Base-by-base conservation (phyloP, 1,284 basidiomycete species). In the Porogramme epimiltina region DNA sequence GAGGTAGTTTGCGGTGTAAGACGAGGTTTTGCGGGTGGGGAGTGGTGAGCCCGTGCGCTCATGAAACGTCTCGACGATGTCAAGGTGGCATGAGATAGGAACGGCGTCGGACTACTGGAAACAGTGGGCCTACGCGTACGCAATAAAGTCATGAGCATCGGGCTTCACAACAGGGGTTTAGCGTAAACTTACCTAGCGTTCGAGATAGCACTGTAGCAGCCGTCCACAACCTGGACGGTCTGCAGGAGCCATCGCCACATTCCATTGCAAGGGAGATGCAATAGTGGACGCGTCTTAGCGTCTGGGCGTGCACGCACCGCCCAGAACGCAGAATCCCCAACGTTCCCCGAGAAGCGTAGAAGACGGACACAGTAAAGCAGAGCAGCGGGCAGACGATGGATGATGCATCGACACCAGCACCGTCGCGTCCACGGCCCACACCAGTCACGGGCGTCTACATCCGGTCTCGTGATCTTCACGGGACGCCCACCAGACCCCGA, bases 211-310 rank as follows among this genome's bases (percentile, higher is more conserved):
- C 45, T 61, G 58, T 61, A 66, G 57, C 56, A 63, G 56, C 68
- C 65, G 66, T 66, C 69, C 63, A 58, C 48, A 37, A 59, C 58
- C 64, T 67, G 71, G 70, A 73, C 65, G 70, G 69, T 70, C 66
- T 69, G 69, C 67, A 70, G 58, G 61, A 65, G 60, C 62, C 78
- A 78, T 79, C 75, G 76, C 77, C 69, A 79, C 77, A 79, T 79
- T 76, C 77, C 76, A 79, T 79, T 70, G 73, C 77, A 75, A 72
- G 53, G 49, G 48, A 63, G 37, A 23, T 46, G 48, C 44, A 41
- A 31, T 41, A 49, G 49, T 45, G 40, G 48, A 48, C 38, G 50
- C 45, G 55, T 58, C 45, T 26, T 15, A 18, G 22, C 42, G 28
- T 22, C n/a, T 31, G 26, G 3, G 42, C 34, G 18, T 26, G 33